Conservation (phyloP, 768 basidiomycete species). For the Agaricus subrufescens region DNA sequence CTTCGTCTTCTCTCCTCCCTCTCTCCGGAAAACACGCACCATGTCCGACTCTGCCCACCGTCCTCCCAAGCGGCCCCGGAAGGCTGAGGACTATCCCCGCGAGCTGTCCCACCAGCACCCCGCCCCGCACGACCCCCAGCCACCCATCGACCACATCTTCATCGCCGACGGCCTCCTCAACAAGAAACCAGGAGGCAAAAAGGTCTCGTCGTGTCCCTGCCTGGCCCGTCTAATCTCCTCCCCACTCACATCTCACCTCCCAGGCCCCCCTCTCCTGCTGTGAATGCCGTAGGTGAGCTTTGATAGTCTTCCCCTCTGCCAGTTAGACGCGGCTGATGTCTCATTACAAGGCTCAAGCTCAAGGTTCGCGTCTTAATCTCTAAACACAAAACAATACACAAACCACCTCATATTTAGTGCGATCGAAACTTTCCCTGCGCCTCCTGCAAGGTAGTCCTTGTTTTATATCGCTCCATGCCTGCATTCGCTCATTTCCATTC, state of each 20-base stretch:
- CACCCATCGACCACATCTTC: slow-evolving; percentile 45
- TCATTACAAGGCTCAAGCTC: slow-evolving; percentile 41
- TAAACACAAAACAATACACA: slow-evolving; percentile 6
- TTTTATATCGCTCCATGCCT: background rate
- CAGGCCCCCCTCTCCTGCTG: slow-evolving; percentile 57
- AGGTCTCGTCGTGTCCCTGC: slow-evolving; percentile 24
- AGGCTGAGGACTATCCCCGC: slow-evolving; percentile 19
- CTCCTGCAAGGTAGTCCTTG: slow-evolving; percentile 30
- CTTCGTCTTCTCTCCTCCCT: slow-evolving; percentile 2
- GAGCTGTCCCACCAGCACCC: slow-evolving; percentile 20
- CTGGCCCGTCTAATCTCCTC: background rate
- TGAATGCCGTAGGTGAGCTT: slow-evolving; percentile 52
- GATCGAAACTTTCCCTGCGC: slow-evolving; percentile 49
- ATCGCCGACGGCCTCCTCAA: slow-evolving; percentile 41
- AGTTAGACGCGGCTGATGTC: slow-evolving; percentile 8
- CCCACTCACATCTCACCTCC: slow-evolving; percentile 3
- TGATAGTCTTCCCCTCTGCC: slow-evolving; percentile 3
- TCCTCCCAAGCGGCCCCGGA: slow-evolving; percentile 45
- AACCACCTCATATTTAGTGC: slow-evolving; percentile 28
- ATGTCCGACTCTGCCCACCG: slow-evolving; percentile 19
- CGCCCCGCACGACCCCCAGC: slow-evolving; percentile 21
- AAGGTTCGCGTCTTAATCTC: slow-evolving; percentile 35
- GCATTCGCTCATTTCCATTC: background rate
- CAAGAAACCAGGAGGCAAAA: slow-evolving; percentile 44
- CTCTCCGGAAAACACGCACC: slow-evolving; percentile 12